Base-by-base conservation (phyloP, 2,329 filamentous ascomycete genomes). In the Stachybotrys echinatus region DNA sequence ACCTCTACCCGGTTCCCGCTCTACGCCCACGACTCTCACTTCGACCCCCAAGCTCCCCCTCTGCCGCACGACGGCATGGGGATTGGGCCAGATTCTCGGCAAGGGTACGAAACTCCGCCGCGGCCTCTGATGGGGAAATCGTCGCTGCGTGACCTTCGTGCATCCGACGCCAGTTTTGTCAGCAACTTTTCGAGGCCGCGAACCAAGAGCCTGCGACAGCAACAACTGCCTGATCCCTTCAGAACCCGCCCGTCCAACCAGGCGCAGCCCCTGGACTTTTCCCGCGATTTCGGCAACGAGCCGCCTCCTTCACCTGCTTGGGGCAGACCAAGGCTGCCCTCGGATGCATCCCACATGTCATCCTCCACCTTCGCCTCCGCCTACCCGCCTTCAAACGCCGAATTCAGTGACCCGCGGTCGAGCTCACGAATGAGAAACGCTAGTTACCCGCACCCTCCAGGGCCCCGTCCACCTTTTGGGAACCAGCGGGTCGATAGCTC, bases 121-220 rank as follows among this genome's bases (percentile, higher is more conserved):
- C 60, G 61, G 42, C 54, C 60, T 10, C 49, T 68, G 48, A 60
- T 52, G 42, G 55, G 62, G 31, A 65, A 68, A 50, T 61, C 64
- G 43, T 67, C 66, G 40, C 55, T 62, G 37, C 50, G 60, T 42
- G 66, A 71, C 49, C 55, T 67, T 51, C 62, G 72, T 42, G 54
- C 58, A 64, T 60, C 65, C 46, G 67, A 70, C 45, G 62, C 60
- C 48, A 65, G 68, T 55, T 60, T 63, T 43, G 69, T 80, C 43
- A 75, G 76, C 58, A 83, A 83, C 63, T 83, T 83, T 61, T 83
- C 80, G n/a, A 73, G 80, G 38, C 80, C 80, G 40, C 71, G 80
- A 50, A 80, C 79, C 53, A 67, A 71, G 38, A 82, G 79, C 61
- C 70, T 79, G 52, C 72, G 71, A 50, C 74, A 75, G 53, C 74